Evolutionary conservation across 2,329 filamentous ascomycete genomes (phyloP).

Genomic region (Colletotrichum neosansevieriae): DNA sequence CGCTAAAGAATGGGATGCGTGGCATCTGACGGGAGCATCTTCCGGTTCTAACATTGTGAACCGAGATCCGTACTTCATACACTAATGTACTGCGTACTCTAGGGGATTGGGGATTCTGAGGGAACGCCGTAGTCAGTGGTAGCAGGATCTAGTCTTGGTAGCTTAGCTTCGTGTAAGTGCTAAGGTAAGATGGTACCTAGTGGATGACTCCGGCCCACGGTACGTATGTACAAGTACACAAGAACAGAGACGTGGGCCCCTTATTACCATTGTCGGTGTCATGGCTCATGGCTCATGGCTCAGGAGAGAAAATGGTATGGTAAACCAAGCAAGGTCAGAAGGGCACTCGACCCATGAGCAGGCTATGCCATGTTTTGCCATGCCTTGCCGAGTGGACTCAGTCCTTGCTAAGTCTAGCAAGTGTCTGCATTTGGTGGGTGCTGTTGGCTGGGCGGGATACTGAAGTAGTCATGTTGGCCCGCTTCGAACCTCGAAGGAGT

Average conservation of each 20-base stretch:
- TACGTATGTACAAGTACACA: constrained; percentile 3
- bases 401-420: constrained; percentile 14
- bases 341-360: constrained; percentile 18
- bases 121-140: constrained; percentile 6
- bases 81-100: too few relatives aligned
- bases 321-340: constrained; percentile 16
- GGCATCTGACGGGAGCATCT: constrained; percentile 6
- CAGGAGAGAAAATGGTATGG: constrained; percentile 2
- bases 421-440: background rate
- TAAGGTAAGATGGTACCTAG: too few relatives aligned
- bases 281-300: constrained; percentile 16
- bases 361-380: constrained; percentile 8
- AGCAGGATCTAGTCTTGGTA: background rate
- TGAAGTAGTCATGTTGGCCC: constrained; percentile 19
- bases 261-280: constrained; percentile 1
- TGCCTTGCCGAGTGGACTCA: constrained; percentile 1
- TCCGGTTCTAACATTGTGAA: background rate
- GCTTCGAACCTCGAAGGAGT: background rate
- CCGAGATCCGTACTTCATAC: background rate
- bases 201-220: background rate
- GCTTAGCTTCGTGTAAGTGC: too few relatives aligned
- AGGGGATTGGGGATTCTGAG: constrained; percentile 9
- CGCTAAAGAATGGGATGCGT: background rate
- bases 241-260: background rate
- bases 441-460: constrained; percentile 3